Base-by-base conservation (phyloP, 108 stramenopile species). In the Discostella stelligeroides region DNA sequence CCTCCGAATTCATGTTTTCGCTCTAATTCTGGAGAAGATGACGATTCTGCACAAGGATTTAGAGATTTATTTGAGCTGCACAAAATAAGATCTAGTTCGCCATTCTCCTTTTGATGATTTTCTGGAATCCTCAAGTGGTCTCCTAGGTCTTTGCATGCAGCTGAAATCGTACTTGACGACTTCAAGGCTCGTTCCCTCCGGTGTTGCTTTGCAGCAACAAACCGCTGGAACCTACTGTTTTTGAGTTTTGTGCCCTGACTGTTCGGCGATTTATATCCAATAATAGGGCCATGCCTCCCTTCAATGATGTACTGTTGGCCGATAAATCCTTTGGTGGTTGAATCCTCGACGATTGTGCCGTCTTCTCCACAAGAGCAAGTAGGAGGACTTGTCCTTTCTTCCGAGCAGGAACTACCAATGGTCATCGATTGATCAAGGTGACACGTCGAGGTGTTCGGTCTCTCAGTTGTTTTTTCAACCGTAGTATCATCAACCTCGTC, bases 141-240 rank as follows among this genome's bases (percentile, higher is more conserved):
- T 45, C n/a, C 43, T 45, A 9, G 43, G 2, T 69, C 57, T n/a
- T n/a, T n/a, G 25, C n/a, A n/a, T 11, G n/a, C 51, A 38, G 65
- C 7, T 51, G 21, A 17, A 29, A 21, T 24, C 25, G 37, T 13
- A 43, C 55, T 13, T 10, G 18, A 43, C 5, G 6, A 34, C 17
- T 8, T 63, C 20, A 66, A 53, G 14, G 56, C 42, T 30, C 59
- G 51, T 7, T 47, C 48, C 37, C 73, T 56, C 18, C 66, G 55
- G 18, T 43, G 66, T 61, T 75, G 73, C 49, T 66, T 75, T 7
- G 65, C 64, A 34, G 73, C 73, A 53, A 66, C 59, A 43, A 46
- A 75, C 7, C 43, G 64, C 50, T 75, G 43, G 27, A 66, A 66
- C 25, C 42, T 66, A 37, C 54, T 27, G 11, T 59, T 66, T 15